phyloP scores from a whole-genome alignment of 176 grass and related monocot genomes.

The Musa acuminata region DNA sequence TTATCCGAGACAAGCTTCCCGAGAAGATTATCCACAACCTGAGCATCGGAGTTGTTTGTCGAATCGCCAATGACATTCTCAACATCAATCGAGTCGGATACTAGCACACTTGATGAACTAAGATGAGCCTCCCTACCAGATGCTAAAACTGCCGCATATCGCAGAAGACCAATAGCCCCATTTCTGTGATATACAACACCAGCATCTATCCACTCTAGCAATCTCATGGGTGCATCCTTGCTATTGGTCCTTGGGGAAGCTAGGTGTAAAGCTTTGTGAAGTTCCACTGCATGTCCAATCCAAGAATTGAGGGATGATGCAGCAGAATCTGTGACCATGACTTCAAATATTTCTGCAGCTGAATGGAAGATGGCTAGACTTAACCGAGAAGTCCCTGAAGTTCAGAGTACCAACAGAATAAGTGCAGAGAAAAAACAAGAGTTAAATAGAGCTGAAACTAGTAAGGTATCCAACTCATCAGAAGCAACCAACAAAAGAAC shows the following conservation, averaged over 20 bases:
- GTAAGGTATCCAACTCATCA: slow-evolving; percentile 14
- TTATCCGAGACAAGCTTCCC: slow-evolving; percentile 82
- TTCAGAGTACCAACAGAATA: background rate
- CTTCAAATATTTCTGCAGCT: slow-evolving; percentile 90
- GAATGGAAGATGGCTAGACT: slow-evolving; percentile 91
- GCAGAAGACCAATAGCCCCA: slow-evolving; percentile 70
- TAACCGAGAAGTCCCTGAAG: slow-evolving; percentile 62
- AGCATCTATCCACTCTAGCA: slow-evolving; percentile 96
- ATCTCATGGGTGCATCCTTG: slow-evolving; percentile 84
- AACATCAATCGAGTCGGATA: slow-evolving; percentile 88
- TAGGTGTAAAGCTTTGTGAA: slow-evolving; percentile 89
- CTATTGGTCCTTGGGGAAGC: slow-evolving; percentile 91
- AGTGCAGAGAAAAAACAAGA: slow-evolving; percentile 11
- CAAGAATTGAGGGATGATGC: slow-evolving; percentile 79
- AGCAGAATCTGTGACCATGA: slow-evolving; percentile 81
- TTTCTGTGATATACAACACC: slow-evolving; percentile 96
- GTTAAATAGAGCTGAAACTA: slow-evolving; percentile 5
- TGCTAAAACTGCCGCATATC: slow-evolving; percentile 82
- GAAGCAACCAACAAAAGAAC: slow-evolving; percentile 15
- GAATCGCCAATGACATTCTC: slow-evolving; percentile 85
- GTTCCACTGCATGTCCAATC: slow-evolving; percentile 79
- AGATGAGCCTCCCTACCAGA: slow-evolving; percentile 95
- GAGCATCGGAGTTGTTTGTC: slow-evolving; percentile 60
- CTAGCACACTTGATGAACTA: slow-evolving; percentile 75
- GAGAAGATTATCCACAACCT: slow-evolving; percentile 83